Evolutionary conservation across 1,284 basidiomycete species (phyloP).

Genomic region (Leccinum griseonigrum): DNA sequence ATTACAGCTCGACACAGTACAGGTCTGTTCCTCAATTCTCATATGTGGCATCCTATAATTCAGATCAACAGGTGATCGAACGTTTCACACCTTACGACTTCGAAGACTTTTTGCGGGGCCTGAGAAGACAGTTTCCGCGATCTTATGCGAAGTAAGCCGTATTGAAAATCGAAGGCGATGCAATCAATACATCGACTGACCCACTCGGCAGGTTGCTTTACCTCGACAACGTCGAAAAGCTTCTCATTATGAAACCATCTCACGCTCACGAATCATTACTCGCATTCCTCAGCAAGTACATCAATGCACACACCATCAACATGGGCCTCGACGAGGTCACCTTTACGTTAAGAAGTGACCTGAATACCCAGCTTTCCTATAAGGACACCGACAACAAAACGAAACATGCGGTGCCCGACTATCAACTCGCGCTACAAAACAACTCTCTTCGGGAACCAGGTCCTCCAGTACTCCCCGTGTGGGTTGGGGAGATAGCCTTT

Average conservation of each 20-base stretch:
- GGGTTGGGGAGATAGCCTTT: not conserved
- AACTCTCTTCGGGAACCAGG: not conserved
- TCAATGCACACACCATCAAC: not conserved
- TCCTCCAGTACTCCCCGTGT: not conserved
- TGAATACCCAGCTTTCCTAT: not conserved
- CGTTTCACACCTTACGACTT: not conserved
- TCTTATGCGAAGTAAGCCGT: not conserved
- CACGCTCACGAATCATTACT: not conserved
- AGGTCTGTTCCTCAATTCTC: not conserved
- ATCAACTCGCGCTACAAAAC: not conserved
- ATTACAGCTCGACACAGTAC: not conserved
- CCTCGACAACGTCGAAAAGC: not conserved
- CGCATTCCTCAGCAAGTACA: not conserved
- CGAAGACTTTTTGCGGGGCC: not conserved
- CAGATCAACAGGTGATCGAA: not conserved
- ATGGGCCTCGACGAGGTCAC: not conserved
- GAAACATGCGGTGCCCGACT: not conserved
- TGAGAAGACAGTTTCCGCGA: not conserved
- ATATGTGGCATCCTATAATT: not conserved
- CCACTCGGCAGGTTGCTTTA: not conserved
- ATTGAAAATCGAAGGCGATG: too few species aligned
- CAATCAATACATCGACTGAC: too few species aligned
- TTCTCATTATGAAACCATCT: not conserved
- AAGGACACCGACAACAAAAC: not conserved
- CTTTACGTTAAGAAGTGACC: not conserved